Conservation (phyloP, 139 green algal genomes). For the Yamagishiella unicocca region DNA sequence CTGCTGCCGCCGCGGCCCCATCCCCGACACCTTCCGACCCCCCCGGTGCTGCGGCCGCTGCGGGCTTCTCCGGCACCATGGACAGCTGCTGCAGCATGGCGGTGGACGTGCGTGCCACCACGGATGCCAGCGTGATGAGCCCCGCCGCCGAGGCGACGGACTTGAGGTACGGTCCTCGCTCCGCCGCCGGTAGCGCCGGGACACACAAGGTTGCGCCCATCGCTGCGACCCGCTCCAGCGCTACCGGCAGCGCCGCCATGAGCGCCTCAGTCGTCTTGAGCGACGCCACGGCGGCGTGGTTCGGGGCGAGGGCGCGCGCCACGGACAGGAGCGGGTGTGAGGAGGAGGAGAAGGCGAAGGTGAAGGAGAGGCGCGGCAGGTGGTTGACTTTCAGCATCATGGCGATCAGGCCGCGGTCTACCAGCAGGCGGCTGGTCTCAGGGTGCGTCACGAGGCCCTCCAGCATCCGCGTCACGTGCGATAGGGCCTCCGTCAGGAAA, state of each 20-base stretch:
- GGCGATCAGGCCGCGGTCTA: slow-evolving; percentile 83
- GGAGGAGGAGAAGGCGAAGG: slow-evolving; percentile 82
- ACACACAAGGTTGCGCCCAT: slow-evolving; percentile 36
- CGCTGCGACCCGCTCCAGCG: neutral
- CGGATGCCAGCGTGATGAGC: slow-evolving; percentile 71
- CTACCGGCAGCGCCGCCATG: neutral
- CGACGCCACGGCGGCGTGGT: slow-evolving; percentile 53
- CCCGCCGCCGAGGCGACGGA: slow-evolving; percentile 67
- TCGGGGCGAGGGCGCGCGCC: slow-evolving; percentile 76
- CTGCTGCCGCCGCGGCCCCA: neutral
- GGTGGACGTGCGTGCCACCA: slow-evolving; percentile 72
- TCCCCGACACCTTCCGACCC: no score
- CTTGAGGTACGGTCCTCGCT: slow-evolving; percentile 67
- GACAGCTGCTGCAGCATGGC: slow-evolving; percentile 69
- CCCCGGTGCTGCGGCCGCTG: neutral
- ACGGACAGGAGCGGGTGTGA: slow-evolving; percentile 84
- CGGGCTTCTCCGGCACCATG: neutral
- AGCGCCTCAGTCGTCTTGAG: slow-evolving; percentile 56
- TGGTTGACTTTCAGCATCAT: slow-evolving; percentile 84
- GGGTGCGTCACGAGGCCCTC: slow-evolving; percentile 85
- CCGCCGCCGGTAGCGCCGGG: slow-evolving; percentile 18
- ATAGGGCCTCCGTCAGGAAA: slow-evolving; percentile 82
- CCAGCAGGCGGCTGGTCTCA: slow-evolving; percentile 77
- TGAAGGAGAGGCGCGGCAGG: slow-evolving; percentile 80
- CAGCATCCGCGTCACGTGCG: slow-evolving; percentile 82